These are phyloP conservation scores for Fusarium nygamai DNA, from an alignment of 2,329 filamentous ascomycete species.

Conservation along the genomic window DNA sequence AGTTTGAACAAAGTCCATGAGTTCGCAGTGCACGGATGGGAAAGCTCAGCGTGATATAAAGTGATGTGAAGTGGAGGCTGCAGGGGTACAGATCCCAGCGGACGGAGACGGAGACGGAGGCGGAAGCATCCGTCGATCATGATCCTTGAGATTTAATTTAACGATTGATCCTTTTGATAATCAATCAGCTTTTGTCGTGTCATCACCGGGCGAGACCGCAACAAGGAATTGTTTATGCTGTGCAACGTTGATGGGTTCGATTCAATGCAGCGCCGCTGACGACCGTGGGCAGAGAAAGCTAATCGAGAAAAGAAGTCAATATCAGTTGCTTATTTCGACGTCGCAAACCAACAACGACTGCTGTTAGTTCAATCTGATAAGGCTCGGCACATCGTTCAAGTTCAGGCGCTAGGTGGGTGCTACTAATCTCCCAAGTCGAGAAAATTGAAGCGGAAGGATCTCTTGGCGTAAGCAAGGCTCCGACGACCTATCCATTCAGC, in stretches of 20 bases:
- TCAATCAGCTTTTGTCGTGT: not conserved
- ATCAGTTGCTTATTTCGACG: too few species aligned
- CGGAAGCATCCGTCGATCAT: not conserved
- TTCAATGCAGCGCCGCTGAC: not conserved
- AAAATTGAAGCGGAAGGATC: not conserved
- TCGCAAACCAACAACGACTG: not conserved
- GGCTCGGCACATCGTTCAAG: not conserved
- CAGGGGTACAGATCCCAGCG: not conserved
- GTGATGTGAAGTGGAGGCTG: not conserved
- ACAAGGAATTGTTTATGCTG: not conserved
- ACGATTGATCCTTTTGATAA: conserved; percentile 1
- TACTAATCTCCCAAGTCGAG: not conserved
- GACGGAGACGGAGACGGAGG: not conserved
- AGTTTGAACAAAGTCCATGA: not conserved
- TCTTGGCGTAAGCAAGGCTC: not conserved
- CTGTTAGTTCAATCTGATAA: not conserved
- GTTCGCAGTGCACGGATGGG: not conserved
- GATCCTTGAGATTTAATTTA: not conserved
- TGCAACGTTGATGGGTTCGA: too few species aligned
- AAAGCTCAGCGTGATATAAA: not conserved
- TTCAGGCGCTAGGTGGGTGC: not conserved
- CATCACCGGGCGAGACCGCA: not conserved
- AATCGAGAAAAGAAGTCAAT: too few species aligned
- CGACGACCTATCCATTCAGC: not conserved
- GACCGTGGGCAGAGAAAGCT: fast-evolving